Conservation (phyloP, 2,329 filamentous ascomycete species). For the Penicillium occitanis region DNA sequence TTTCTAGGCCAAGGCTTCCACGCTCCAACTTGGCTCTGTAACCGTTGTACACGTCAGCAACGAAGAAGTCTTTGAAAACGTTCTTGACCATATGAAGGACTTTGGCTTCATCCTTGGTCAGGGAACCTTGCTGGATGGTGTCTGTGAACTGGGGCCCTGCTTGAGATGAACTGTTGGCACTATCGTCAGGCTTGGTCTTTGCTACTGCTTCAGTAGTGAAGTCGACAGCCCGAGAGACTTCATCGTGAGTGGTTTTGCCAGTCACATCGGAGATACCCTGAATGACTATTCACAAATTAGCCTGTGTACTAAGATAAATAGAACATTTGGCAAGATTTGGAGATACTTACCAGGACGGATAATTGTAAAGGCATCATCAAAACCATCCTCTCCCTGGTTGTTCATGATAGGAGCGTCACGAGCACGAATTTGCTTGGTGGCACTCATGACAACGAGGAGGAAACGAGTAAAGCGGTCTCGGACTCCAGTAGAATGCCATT, state of each 20-base stretch:
- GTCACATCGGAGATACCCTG: too few species aligned
- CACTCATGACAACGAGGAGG: conserved; percentile 37
- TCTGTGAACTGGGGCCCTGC: too few species aligned
- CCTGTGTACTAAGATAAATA: too few species aligned
- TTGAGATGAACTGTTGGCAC: too few species aligned
- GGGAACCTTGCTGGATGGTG: not conserved
- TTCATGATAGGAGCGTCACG: conserved; percentile 14
- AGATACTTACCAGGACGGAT: not conserved
- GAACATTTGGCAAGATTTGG: too few species aligned
- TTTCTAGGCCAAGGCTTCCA: too few species aligned
- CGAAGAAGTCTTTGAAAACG: conserved; percentile 6
- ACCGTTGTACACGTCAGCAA: conserved; percentile 5
- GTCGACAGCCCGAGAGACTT: too few species aligned
- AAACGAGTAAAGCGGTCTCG: conserved; percentile 51
- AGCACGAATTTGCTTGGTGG: conserved; percentile 21
- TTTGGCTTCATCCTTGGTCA: conserved; percentile 3
- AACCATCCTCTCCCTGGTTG: conserved; percentile 4
- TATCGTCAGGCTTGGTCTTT: too few species aligned
- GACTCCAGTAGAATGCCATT: conserved; percentile 49
- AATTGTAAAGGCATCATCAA: conserved; percentile 7
- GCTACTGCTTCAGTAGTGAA: too few species aligned
- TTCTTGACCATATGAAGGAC: conserved; percentile 9
- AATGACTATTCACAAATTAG: too few species aligned
- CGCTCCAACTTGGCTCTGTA: not conserved
- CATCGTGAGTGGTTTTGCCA: too few species aligned